Evolutionary conservation across 768 basidiomycete species (phyloP), one percentile per base, ranked within the genome.

Genomic region (Boletus pseudo-olivaceus): DNA sequence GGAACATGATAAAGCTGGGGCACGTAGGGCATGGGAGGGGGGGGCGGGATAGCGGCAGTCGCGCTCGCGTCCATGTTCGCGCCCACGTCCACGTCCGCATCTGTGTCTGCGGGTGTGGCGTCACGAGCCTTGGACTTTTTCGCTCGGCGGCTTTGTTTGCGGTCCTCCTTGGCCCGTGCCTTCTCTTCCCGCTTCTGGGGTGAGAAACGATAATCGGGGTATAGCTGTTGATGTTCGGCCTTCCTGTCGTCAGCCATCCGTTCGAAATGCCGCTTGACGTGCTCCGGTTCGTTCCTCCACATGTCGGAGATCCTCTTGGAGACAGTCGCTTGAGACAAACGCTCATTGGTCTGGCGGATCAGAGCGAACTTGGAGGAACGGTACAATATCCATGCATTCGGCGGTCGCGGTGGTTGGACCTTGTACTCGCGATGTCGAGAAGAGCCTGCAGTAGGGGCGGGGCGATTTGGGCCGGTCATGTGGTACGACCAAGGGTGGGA

Each of bases 331-430:
- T 90, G 89, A 7, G 80, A 69, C 7, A 72, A 49, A 37, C 76
- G 57, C 55, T 72, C 58, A 34, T 58, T 53, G 66, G 11, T 72
- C 66, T 55, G 68, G 29, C 55, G 55, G 20, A 64, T 37, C 20
- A 6, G 0, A 1, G 1, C 71, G 40, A 81, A 73, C 63, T 79
- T 82, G 56, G 82, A 78, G 3, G 85, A 82, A 39, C 90, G 82
- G 69, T 88, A 93, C 15, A 92, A 58, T 54, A 93, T 92, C 88
- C 88, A 93, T 0, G 90, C 84, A 65, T 92, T 93, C 10, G 84
- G 82, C 4, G 90, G 90, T 0, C 90, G 79, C 10, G 86, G 85
- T 5, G 78, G 75, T 51, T 76, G 70, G 17, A 70, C 56, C 47
- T 52, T 59, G 51, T 52, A 47, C 20, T 34, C 63, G 51, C 43